Evolutionary conservation across 2,329 filamentous ascomycete species (phyloP).

Genomic region (Penicillium oxalicum): DNA sequence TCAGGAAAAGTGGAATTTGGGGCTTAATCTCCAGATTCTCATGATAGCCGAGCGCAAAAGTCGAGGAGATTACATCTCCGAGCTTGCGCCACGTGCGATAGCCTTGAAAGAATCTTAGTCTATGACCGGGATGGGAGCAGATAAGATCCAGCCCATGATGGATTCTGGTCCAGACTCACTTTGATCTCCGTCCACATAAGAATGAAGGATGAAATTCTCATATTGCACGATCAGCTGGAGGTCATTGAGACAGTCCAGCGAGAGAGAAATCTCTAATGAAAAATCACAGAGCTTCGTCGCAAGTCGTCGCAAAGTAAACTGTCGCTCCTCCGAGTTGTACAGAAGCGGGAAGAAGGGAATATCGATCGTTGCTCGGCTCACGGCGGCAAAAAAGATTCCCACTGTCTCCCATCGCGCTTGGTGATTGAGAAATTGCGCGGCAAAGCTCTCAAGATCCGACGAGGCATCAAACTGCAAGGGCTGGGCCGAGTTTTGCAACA

Average conservation of each 20-base stretch:
- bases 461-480: slow-evolving; percentile 12
- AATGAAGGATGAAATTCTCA: slow-evolving; percentile 44
- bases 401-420: slow-evolving; percentile 37
- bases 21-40: slow-evolving; percentile 31
- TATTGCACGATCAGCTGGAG: slow-evolving; percentile 44
- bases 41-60: slow-evolving; percentile 45
- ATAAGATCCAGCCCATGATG: neutral
- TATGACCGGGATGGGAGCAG: neutral
- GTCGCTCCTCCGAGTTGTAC: slow-evolving; percentile 23
- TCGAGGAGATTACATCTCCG: slow-evolving; percentile 44
- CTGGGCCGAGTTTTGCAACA: slow-evolving; percentile 19
- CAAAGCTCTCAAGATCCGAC: slow-evolving; percentile 15
- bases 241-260: slow-evolving; percentile 37
- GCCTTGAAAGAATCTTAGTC: slow-evolving; percentile 23
- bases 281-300: slow-evolving; percentile 29
- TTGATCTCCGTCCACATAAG: slow-evolving; percentile 41
- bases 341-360: slow-evolving; percentile 24
- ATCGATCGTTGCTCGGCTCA: slow-evolving; percentile 33
- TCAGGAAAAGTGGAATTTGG: slow-evolving; percentile 32
- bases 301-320: slow-evolving; percentile 22
- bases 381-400: slow-evolving; percentile 35
- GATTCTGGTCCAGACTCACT: slow-evolving; percentile 26
- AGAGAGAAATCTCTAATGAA: slow-evolving; percentile 33
- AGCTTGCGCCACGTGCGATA: slow-evolving; percentile 44
- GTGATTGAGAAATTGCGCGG: slow-evolving; percentile 20